phyloP scores from a whole-genome alignment of 495 filamentous ascomycete species.

The Bryoglossum gracile region DNA sequence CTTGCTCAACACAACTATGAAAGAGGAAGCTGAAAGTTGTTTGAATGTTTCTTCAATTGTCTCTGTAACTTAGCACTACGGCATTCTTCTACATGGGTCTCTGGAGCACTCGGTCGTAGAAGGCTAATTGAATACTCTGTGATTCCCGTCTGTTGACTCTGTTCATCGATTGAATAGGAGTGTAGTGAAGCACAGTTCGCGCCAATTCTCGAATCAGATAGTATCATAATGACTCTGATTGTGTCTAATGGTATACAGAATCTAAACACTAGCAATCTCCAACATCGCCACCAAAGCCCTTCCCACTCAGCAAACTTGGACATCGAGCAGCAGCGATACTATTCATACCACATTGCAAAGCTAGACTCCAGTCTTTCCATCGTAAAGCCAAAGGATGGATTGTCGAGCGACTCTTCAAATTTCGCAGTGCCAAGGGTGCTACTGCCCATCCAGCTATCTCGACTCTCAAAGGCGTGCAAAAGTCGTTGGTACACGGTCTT shows the following conservation, averaged over 20 bases:
- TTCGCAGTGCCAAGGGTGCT: slow-evolving; percentile 26
- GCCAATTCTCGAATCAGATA: too few species aligned
- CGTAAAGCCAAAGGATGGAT: slow-evolving; percentile 38
- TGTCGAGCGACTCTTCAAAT: too few species aligned
- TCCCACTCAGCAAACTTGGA: slow-evolving; percentile 31
- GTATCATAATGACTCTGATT: too few species aligned
- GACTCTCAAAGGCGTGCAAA: slow-evolving; percentile 15
- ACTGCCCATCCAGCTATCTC: neutral
- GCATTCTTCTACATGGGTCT: too few species aligned
- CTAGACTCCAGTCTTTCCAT: slow-evolving; percentile 36
- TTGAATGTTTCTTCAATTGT: too few species aligned
- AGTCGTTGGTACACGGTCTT: slow-evolving; percentile 28
- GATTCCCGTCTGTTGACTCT: neutral
- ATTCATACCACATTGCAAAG: slow-evolving; percentile 34
- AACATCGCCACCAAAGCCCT: slow-evolving; percentile 22
- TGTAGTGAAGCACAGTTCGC: too few species aligned
- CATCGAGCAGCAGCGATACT: slow-evolving; percentile 28
- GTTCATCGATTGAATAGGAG: neutral
- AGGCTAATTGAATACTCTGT: neutral
- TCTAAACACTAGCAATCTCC: slow-evolving; percentile 39
- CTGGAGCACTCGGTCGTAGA: too few species aligned
- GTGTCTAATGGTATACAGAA: neutral
- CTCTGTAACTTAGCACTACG: too few species aligned
- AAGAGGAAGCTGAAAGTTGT: too few species aligned
- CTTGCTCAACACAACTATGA: too few species aligned